Evolutionary conservation across 2,329 filamentous ascomycete species (phyloP), one percentile per base, ranked within the genome.

Genomic region (Fusarium longipes): DNA sequence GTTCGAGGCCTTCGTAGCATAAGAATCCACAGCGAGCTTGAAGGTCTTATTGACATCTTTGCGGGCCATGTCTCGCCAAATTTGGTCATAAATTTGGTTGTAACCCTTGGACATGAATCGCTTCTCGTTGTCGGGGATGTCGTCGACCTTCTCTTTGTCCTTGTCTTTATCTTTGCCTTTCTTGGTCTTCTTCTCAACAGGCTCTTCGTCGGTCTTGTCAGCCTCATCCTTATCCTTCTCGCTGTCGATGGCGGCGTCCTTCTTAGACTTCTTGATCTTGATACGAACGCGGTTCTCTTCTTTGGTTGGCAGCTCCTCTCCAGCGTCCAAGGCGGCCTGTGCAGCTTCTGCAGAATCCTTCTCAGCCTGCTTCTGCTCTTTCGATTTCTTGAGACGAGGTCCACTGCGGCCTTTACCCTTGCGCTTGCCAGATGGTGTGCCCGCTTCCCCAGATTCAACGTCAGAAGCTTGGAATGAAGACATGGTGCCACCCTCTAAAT

Each of bases 1-100:
- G 73, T 99, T 99, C n/a, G 95, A 96, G 52, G 92, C 88, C 76
- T 96, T 96, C 35, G 91, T 96, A 10, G 89, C 87, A 59, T 95
- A 89, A 0, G 95, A 97, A 70, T 93, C 91, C 56, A 90, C 88
- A 56, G 96, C 96, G 76, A 97, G 86, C 70, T 96, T 93, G 77
- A 89, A 93, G 0, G 97, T 92, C 82, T 97, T 98, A 74, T 91
- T 92, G 63, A 97, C 91, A 77, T 97, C 93, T 77, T 97, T 97
- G 63, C 93, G 89, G 4, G 95, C 93, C 73, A 99, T 89, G 75
- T 99, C 96, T 68, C 95, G 91, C 90, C 93, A 96, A 69, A 98
- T 98, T 78, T 97, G 93, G 74, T 97, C 94, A 78, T 97, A 97
- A 58, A 99, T 95, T 78, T 97, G 94, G 74, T 96, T 93, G 81